phyloP scores from a whole-genome alignment of 805 yeast genomes.

The Candida ficus region DNA sequence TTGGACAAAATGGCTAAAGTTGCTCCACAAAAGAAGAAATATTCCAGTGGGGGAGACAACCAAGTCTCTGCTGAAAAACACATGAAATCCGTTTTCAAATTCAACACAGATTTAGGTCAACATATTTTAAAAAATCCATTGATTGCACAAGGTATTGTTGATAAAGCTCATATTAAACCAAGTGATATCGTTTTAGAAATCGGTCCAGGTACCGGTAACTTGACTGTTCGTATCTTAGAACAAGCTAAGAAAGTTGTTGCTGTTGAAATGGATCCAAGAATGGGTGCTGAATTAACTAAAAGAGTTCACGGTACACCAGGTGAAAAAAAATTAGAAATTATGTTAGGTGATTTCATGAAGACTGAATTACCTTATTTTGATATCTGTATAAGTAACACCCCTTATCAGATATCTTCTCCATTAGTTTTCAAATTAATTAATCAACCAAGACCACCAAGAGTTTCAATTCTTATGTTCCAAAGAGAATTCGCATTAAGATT shows the following conservation, averaged over 20 bases:
- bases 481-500: conserved; percentile 93
- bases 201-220: conserved; percentile 99
- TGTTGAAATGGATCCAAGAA: conserved; percentile 98
- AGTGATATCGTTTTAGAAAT: conserved; percentile 92
- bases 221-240: conserved; percentile 88
- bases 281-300: conserved; percentile 98
- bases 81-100: conserved; percentile 83
- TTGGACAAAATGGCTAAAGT: conserved; percentile 18
- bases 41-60: conserved; percentile 42
- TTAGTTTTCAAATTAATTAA: conserved; percentile 87
- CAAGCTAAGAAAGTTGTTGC: conserved; percentile 94
- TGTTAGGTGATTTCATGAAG: conserved; percentile 94
- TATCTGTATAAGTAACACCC: conserved; percentile 94
- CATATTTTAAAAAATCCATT: conserved; percentile 94
- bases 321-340: conserved; percentile 84
- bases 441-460: conserved; percentile 92
- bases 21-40: conserved; percentile 59
- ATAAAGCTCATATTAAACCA: conserved; percentile 89
- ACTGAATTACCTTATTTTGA: conserved; percentile 93
- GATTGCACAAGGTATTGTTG: conserved; percentile 97
- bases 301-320: conserved; percentile 97
- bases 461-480: conserved; percentile 94
- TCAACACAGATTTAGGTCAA: conserved; percentile 95
- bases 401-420: conserved; percentile 96
- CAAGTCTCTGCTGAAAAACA: conserved; percentile 68